Base-by-base conservation (phyloP, 306 rosid species). In the Prunus armeniaca region DNA sequence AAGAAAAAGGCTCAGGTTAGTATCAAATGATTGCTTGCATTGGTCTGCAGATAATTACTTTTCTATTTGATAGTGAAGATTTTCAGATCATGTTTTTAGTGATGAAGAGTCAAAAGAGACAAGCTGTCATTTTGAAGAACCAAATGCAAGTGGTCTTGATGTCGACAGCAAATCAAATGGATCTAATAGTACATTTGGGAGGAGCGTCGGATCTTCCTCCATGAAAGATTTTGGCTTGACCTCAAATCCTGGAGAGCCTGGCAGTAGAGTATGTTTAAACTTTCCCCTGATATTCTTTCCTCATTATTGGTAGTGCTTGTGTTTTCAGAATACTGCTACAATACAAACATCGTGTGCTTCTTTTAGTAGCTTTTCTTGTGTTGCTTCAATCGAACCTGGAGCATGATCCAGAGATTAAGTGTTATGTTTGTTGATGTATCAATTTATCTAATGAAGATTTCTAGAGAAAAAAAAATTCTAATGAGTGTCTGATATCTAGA, bases 141-240 rank as follows among this genome's bases (percentile, higher is more conserved):
- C 25, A 58, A 73, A 64, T 66, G 73, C 62, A 69, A 78, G 30
- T 17, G 45, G 69, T 55, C 82, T 76, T 28, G 86, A 83, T 30
- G 24, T 43, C 6, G 87, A 83, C 57, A 73, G 50, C 71, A 75
- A 71, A 66, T 85, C 89, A 22, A 86, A 85, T 68, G 82, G 70
- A 58, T 82, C 84, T 68, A 80, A 72, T 19, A 79, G 75, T 71
- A 71, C 83, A 63, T 52, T 63, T 62, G 80, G 69, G 41, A 69
- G 65, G 71, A 87, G 91, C 67, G 22, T 67, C 13, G 81, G 65
- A 75, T 80, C 85, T 61, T 88, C 86, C 63, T 83, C 87, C 61
- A 65, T 82, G 20, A 86, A 68, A 74, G 83, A 85, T 71, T 76
- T 83, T 66, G 79, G 67, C 78, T 85, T 87, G 76, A 83, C 66